These are phyloP conservation scores for Xylaria longipes DNA, from an alignment of 495 filamentous ascomycete species.

Conservation along the genomic window DNA sequence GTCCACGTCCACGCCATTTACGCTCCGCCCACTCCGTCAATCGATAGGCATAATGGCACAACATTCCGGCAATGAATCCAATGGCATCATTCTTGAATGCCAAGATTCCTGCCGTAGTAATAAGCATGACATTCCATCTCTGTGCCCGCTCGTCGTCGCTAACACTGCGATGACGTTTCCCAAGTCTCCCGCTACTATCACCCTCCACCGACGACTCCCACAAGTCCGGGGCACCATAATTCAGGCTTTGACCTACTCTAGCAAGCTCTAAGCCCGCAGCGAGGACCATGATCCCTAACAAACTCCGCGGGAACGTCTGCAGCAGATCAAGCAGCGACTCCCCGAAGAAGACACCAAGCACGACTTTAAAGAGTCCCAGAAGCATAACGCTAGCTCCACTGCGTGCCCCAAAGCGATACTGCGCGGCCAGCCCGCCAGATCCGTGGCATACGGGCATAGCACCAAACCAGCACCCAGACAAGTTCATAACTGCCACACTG, in stretches of 20 bases:
- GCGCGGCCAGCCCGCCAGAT: constrained; percentile 86
- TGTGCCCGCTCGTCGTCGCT: constrained; percentile 68
- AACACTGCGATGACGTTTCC: constrained; percentile 34
- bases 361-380: constrained; percentile 76
- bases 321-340: constrained; percentile 72
- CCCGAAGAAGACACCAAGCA: constrained; percentile 76
- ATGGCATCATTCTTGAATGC: constrained; percentile 91
- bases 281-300: constrained; percentile 87
- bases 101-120: constrained; percentile 78
- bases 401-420: constrained; percentile 88
- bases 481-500: constrained; percentile 82
- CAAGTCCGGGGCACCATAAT: constrained; percentile 71
- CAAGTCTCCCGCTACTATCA: constrained; percentile 12
- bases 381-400: constrained; percentile 83
- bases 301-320: constrained; percentile 68
- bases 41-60: constrained; percentile 66
- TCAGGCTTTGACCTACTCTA: constrained; percentile 81
- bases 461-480: constrained; percentile 86
- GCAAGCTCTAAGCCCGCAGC: constrained; percentile 86
- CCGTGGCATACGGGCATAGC: constrained; percentile 97
- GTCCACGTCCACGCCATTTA: constrained; percentile 30
- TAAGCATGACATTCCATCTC: constrained; percentile 85
- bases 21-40: constrained; percentile 47
- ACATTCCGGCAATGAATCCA: constrained; percentile 81
- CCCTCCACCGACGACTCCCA: constrained; percentile 43